A percentile compares a stretch with the other conserved stretches of the same genome.
These are phyloP conservation scores for Yueomyces sp. DNA, from an alignment of 1,139 yeast species.

Conservation along the genomic window DNA sequence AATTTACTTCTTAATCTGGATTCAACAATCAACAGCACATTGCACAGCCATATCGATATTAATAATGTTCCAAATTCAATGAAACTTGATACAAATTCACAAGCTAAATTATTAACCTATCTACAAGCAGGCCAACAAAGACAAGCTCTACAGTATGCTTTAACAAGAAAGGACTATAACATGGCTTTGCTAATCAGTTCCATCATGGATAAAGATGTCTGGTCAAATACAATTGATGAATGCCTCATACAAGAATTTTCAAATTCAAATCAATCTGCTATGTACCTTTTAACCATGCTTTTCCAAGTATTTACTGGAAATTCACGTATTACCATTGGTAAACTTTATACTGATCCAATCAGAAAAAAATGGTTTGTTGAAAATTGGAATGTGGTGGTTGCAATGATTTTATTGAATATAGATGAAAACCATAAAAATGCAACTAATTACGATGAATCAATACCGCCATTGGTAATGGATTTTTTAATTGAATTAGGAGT, in stretches of 20 bases:
- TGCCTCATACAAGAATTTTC: conserved; percentile 32
- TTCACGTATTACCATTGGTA: conserved; percentile 28
- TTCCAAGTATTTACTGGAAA: conserved; percentile 52
- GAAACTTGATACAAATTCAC: not conserved
- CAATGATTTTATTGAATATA: conserved; percentile 28
- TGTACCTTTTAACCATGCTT: conserved; percentile 44
- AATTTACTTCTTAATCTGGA: not conserved
- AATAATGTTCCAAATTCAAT: not conserved
- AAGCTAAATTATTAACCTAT: conserved; percentile 17
- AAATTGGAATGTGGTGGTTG: conserved; percentile 37
- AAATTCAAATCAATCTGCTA: conserved; percentile 26
- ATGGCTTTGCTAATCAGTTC: conserved; percentile 57
- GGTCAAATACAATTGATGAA: conserved; percentile 39
- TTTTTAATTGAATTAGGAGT: conserved; percentile 39
- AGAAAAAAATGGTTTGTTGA: conserved; percentile 31
- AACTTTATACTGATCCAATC: conserved; percentile 31
- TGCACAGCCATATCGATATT: not conserved
- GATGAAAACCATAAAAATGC: conserved; percentile 12
- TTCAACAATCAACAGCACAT: not conserved
- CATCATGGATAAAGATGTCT: conserved; percentile 42
- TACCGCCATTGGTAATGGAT: conserved; percentile 9
- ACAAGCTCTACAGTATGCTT: conserved; percentile 46
- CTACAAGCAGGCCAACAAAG: conserved; percentile 49
- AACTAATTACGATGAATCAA: not conserved
- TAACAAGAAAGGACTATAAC: conserved; percentile 58